A percentile compares a stretch with the other conserved stretches of the same genome.
Evolutionary conservation across 2,329 filamentous ascomycete species (phyloP).

Genomic region (Scopulariopsis brevicaulis): DNA sequence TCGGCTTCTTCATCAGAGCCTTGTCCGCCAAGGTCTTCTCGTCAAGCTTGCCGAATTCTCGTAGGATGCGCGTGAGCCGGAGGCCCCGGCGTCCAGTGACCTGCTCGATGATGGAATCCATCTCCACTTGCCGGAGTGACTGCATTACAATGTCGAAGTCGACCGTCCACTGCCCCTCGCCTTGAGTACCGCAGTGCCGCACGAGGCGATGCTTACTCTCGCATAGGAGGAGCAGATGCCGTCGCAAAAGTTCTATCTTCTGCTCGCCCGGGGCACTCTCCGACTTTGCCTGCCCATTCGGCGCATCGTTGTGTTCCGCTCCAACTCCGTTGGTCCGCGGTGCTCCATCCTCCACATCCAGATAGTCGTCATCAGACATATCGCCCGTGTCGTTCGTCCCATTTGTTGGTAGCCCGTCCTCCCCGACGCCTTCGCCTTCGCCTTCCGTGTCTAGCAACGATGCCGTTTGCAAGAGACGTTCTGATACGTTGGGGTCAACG

Average conservation of each 20-base stretch:
- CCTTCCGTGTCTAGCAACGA: conserved; percentile 16
- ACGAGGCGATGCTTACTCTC: conserved; percentile 61
- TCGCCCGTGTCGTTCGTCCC: not conserved
- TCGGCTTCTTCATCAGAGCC: conserved; percentile 73
- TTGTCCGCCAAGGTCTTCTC: conserved; percentile 78
- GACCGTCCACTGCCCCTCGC: conserved; percentile 68
- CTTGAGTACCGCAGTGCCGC: conserved; percentile 50
- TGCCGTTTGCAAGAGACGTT: conserved; percentile 29
- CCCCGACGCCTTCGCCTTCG: conserved; percentile 9
- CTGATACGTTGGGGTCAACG: conserved; percentile 22
- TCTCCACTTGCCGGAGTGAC: conserved; percentile 61
- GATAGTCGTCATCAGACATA: conserved; percentile 16
- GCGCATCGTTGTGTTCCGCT: conserved; percentile 15
- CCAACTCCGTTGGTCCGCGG: not conserved
- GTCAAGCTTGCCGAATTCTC: conserved; percentile 84
- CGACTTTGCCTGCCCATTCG: conserved; percentile 34
- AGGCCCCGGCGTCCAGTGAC: conserved; percentile 67
- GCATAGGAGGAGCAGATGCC: conserved; percentile 61
- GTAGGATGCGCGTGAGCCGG: conserved; percentile 74
- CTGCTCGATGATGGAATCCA: conserved; percentile 72
- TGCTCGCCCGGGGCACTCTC: conserved; percentile 33
- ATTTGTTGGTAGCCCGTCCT: not conserved
- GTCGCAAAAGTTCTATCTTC: conserved; percentile 37
- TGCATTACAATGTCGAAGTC: conserved; percentile 67
- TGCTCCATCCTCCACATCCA: conserved; percentile 16